Evolutionary conservation across 176 grass and related monocot species (phyloP), one percentile per base, ranked within the genome.

Genomic region (Oryza coarctata): DNA sequence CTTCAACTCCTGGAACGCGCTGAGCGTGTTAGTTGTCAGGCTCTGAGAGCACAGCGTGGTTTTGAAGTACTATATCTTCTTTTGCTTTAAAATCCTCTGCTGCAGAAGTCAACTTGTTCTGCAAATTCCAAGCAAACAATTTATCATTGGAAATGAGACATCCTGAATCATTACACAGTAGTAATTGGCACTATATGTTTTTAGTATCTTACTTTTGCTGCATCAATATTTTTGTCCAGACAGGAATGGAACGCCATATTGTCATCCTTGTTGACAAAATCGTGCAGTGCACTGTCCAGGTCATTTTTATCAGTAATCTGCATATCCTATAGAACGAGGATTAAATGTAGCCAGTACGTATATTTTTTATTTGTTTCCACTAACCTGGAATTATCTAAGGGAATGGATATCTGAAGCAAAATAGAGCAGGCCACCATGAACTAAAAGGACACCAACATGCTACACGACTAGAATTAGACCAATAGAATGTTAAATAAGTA

Each of bases 261-360:
- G 65, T 93, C 92, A 80, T 91, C 90, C 36, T 80, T 83, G 60
- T 88, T 81, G 15, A 98, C 95, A 60, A 98, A 94, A 68, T 89
- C 92, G 77, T 91, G 86, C 70, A 98, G 70, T 13, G 90, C 95
- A 43, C 62, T 83, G 60, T 94, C 83, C 79, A 98, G 75, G n/a
- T 94, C 86, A 74, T 91, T 71, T 17, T 83, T 76, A 0, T 76
- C 64, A 74, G 94, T 82, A 71, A 93, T 80, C 86, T 91, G 75
- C 88, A 90, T 91, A 74, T 93, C 79, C 95, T 98, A 86, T 10
- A 87, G 87, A 74, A 43, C n/a, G 80, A 76, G 32, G 34, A 69
- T 72, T 65, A 43, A 58, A 71, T n/a, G 66, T 58, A 55, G 11
- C 12, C 20, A 8, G 20, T n/a, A n/a, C n/a, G n/a, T 35, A 25